phyloP scores from a whole-genome alignment of 129 eudicot genomes.

The Flaveria ramosissima region DNA sequence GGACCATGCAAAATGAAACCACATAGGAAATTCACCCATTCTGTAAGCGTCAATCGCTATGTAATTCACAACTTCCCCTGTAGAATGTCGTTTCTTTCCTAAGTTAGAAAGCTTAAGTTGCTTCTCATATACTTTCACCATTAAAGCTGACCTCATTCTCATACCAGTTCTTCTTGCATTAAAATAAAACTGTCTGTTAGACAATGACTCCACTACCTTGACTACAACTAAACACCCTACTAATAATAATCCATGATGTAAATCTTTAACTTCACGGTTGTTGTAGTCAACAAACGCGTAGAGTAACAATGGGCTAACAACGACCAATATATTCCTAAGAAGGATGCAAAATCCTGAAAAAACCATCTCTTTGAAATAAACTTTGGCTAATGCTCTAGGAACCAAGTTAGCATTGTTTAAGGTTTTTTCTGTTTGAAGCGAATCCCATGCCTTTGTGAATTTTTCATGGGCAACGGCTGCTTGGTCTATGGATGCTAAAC shows the following conservation, averaged over 20 bases:
- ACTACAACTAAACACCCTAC: slow-evolving; percentile 55
- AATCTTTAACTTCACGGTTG: slow-evolving; percentile 27
- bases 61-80: slow-evolving; percentile 75
- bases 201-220: slow-evolving; percentile 66
- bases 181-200: slow-evolving; percentile 68
- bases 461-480: slow-evolving; percentile 42
- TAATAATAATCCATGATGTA: slow-evolving; percentile 45
- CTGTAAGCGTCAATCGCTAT: slow-evolving; percentile 82
- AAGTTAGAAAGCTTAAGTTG: slow-evolving; percentile 66
- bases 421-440: slow-evolving; percentile 34
- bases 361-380: slow-evolving; percentile 44
- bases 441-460: slow-evolving; percentile 47
- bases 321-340: slow-evolving; percentile 44
- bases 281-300: slow-evolving; percentile 54
- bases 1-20: slow-evolving; percentile 63
- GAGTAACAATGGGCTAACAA: slow-evolving; percentile 51
- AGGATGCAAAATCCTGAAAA: slow-evolving; percentile 41
- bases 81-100: slow-evolving; percentile 64
- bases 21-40: slow-evolving; percentile 74
- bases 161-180: slow-evolving; percentile 62
- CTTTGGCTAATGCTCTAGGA: slow-evolving; percentile 40
- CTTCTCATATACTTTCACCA: slow-evolving; percentile 69
- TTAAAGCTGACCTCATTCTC: slow-evolving; percentile 77
- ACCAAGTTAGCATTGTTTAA: slow-evolving; percentile 35
- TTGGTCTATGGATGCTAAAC: slow-evolving; percentile 49